Percentiles rank a stretch among this genome's conserved stretches.
phyloP scores from a whole-genome alignment of 2,329 filamentous ascomycete genomes.

The Trichoderma lentiforme region DNA sequence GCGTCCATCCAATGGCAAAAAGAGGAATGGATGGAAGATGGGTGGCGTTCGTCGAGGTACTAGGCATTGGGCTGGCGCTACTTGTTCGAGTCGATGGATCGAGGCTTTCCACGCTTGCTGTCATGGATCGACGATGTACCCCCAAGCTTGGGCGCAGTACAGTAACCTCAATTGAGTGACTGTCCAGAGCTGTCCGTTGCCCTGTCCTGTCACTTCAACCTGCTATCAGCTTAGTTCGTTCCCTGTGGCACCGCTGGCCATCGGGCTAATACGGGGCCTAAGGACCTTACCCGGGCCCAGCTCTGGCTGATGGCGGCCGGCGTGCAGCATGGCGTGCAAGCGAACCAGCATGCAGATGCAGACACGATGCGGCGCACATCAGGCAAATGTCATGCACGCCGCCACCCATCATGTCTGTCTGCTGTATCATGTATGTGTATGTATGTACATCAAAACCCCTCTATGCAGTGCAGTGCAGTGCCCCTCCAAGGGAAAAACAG shows the following conservation, averaged over 20 bases:
- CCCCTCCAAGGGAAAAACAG: not conserved
- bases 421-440: not conserved
- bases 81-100: not conserved
- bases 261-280: slow-evolving; percentile 2
- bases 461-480: not conserved
- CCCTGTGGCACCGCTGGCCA: not conserved
- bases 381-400: slow-evolving; percentile 7
- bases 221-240: not conserved
- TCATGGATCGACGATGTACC: not conserved
- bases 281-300: slow-evolving; percentile 7
- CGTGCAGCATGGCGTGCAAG: slow-evolving; percentile 13
- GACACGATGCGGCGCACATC: slow-evolving; percentile 11
- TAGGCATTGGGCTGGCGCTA: not conserved
- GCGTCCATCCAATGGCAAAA: not conserved
- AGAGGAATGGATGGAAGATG: not conserved
- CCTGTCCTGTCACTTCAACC: not conserved
- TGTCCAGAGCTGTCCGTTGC: not conserved
- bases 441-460: not conserved
- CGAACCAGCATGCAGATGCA: slow-evolving; percentile 9
- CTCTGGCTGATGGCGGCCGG: not conserved
- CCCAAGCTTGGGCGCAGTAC: not conserved
- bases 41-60: slow-evolving; percentile 11
- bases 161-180: not conserved
- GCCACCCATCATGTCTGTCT: not conserved
- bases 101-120: not conserved